Evolutionary conservation across 768 basidiomycete genomes (phyloP).

Genomic region (Mycena rebaudengoi): DNA sequence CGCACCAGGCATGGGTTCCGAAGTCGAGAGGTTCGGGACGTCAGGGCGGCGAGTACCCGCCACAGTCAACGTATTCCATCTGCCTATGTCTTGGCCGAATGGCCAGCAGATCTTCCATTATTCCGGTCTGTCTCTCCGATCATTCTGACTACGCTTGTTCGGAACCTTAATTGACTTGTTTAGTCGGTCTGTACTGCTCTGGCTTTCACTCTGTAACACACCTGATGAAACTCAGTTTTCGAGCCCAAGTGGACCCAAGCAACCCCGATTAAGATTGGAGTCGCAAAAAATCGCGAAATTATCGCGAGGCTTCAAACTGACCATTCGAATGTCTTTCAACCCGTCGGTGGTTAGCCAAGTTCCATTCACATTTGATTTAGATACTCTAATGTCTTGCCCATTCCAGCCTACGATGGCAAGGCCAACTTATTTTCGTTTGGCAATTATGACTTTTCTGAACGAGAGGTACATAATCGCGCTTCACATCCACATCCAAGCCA

Average conservation of each 20-base stretch:
- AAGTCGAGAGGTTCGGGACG: no score
- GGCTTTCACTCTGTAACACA: background rate
- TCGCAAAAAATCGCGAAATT: slow-evolving; percentile 38
- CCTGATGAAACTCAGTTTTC: slow-evolving; percentile 24
- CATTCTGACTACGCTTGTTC: background rate
- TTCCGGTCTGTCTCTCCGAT: background rate
- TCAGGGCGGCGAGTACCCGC: background rate
- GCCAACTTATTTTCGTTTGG: slow-evolving; percentile 36
- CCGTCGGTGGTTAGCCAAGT: slow-evolving; percentile 37
- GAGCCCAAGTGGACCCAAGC: slow-evolving; percentile 31
- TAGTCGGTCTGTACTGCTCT: background rate
- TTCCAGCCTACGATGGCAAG: slow-evolving; percentile 43
- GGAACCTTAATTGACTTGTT: no score
- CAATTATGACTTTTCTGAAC: background rate
- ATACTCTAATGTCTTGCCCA: background rate
- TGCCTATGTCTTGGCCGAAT: background rate
- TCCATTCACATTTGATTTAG: background rate
- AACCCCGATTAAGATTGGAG: slow-evolving; percentile 31
- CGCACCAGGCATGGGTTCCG: no score
- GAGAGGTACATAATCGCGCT: background rate
- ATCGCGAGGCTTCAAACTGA: slow-evolving; percentile 38
- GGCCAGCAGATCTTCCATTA: background rate
- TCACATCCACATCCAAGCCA: background rate
- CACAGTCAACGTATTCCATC: background rate
- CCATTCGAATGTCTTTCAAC: slow-evolving; percentile 30